Base-by-base conservation (phyloP, 805 yeast genomes). In the Wickerhamomyces queroliae region DNA sequence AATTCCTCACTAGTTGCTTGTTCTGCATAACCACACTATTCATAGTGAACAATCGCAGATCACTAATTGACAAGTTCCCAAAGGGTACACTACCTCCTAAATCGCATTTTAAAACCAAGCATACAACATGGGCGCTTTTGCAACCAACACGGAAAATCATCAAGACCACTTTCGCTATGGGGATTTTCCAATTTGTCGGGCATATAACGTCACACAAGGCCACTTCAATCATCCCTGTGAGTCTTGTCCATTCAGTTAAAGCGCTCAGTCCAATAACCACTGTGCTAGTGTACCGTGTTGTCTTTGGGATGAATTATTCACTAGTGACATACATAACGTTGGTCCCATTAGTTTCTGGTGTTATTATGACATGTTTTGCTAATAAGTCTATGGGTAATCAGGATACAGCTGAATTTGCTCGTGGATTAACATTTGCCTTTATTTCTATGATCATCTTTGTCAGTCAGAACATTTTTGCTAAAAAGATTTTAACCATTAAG, bases 131-230 rank as follows among this genome's bases (percentile, higher is more conserved):
- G 21, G 59, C 64, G 24, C 76, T 83, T 47, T 48, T 82, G 13
- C 63, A 62, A 18, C 93, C 95, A 19, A 67, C 78, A 2, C 48
- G 58, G 35, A 54, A 69, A 37, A 66, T 82, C 25, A 49, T 85
- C 13, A 54, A 66, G 36, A 81, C 88, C 12, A 87, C 95, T 0
- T 74, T 87, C 18, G 98, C 98, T 16, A 88, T 91, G 95, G 98
- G 97, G 7, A 67, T 80, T 44, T 93, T 91, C 64, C 98, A 91
- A 66, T 85, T 91, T 49, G 67, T 82, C 17, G 99, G 98, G 17
- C 98, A 91, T 61, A 78, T 90, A 45, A 77, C 95, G 12, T 78
- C 95, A 7, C 96, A 90, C 58, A 84, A 85, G 56, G 91, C 98
- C n/a, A 89, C 96, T 2, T 75, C 90, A 2, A 61, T 85, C 44